Evolutionary conservation across 2,329 filamentous ascomycete species (phyloP).

Genomic region (Coleophoma eucalyptorum): DNA sequence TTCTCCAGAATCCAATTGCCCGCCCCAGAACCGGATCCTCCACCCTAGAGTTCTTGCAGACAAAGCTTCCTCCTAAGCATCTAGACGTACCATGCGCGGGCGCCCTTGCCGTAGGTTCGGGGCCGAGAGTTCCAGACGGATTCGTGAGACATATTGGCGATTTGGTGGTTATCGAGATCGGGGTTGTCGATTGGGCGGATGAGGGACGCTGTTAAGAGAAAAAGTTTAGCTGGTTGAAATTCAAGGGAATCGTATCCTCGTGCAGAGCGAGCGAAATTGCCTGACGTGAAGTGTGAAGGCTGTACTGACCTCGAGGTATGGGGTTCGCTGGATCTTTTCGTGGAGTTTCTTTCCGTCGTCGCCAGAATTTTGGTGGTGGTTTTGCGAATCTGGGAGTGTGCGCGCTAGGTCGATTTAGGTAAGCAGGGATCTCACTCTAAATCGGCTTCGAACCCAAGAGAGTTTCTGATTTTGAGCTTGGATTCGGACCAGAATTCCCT

Average conservation of each 20-base stretch:
- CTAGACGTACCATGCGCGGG: constrained; percentile 78
- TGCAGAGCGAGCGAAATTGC: no score
- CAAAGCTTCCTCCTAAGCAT: constrained; percentile 5
- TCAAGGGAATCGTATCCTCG: no score
- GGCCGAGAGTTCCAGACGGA: constrained; percentile 99
- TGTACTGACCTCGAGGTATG: neutral
- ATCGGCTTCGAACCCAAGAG: no score
- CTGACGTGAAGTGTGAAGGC: neutral
- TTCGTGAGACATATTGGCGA: constrained; percentile 76
- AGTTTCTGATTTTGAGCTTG: no score
- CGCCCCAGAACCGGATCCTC: constrained; percentile 10
- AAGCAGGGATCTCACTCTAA: no score
- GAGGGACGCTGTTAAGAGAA: neutral
- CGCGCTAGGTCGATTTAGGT: neutral
- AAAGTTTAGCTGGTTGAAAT: no score
- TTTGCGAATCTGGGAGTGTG: neutral
- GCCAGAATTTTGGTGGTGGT: neutral
- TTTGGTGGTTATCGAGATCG: constrained; percentile 1
- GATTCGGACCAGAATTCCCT: no score
- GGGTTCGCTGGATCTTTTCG: neutral
- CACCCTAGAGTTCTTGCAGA: constrained; percentile 15
- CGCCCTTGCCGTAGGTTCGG: constrained; percentile 95
- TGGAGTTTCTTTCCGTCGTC: neutral
- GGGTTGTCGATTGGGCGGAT: neutral
- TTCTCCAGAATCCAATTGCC: constrained; percentile 1